Evolutionary conservation across 805 yeast genomes (phyloP).

Genomic region (Saturnispora quitensis): DNA sequence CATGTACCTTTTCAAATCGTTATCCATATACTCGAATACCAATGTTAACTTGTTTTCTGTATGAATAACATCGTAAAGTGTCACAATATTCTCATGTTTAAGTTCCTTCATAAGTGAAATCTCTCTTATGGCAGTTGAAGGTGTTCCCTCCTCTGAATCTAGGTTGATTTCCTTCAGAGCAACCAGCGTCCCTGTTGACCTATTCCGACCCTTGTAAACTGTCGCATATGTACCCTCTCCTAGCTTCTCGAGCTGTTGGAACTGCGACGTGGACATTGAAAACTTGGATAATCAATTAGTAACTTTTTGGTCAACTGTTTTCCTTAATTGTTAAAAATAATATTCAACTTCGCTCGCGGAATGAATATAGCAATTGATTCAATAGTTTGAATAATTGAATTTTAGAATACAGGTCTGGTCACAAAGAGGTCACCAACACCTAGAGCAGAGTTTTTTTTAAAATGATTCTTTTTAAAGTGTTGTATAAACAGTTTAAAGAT

Average conservation of each 20-base stretch:
- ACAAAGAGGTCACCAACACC: too few relatives aligned
- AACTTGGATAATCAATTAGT: background rate
- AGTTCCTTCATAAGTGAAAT: conserved; percentile 92
- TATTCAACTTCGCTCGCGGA: background rate
- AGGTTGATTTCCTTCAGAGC: conserved; percentile 91
- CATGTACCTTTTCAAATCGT: conserved; percentile 91
- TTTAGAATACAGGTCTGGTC: too few relatives aligned
- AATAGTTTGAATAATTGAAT: too few relatives aligned
- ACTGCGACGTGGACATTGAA: conserved; percentile 29
- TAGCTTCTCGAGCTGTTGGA: conserved; percentile 60
- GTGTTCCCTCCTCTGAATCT: conserved; percentile 97
- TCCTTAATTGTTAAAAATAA: background rate
- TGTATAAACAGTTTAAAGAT: too few relatives aligned
- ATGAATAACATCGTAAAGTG: conserved; percentile 90
- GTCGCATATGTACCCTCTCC: conserved; percentile 98
- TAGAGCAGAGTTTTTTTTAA: too few relatives aligned
- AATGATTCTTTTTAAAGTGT: too few relatives aligned
- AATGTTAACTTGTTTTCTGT: conserved; percentile 91
- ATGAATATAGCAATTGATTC: background rate
- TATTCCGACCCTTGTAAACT: conserved; percentile 90
- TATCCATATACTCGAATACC: conserved; percentile 89
- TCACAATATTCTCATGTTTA: conserved; percentile 85
- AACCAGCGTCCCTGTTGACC: conserved; percentile 79
- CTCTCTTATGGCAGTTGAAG: conserved; percentile 95
- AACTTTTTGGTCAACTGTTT: background rate